Evolutionary conservation across 176 grass and related monocot genomes (phyloP).

Genomic region (Phoenix dactylifera): DNA sequence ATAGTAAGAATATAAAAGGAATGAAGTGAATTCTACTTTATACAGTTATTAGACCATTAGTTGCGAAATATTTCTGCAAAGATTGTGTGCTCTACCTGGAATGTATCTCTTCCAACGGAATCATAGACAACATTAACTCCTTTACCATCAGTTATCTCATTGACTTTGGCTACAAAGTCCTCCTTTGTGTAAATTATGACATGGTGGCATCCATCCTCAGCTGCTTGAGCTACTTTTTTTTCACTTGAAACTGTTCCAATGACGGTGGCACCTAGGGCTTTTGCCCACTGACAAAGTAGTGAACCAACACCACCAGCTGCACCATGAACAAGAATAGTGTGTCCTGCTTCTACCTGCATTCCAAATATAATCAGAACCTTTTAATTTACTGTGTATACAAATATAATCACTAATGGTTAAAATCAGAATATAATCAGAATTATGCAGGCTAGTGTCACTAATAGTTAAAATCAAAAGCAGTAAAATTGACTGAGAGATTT

Average conservation of each 20-base stretch:
- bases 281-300: conserved; percentile 87
- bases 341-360: conserved; percentile 54
- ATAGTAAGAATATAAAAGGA: too few relatives aligned
- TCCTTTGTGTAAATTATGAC: conserved; percentile 70
- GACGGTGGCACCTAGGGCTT: conserved; percentile 73
- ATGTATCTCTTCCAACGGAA: conserved; percentile 88
- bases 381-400: too few relatives aligned
- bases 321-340: conserved; percentile 67
- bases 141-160: conserved; percentile 67
- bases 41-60: too few relatives aligned
- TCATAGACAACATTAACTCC: conserved; percentile 88
- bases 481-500: too few relatives aligned
- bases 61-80: background rate
- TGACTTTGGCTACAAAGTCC: conserved; percentile 67
- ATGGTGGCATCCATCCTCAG: conserved; percentile 68
- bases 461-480: too few relatives aligned
- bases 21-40: too few relatives aligned
- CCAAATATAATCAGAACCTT: background rate
- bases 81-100: conserved; percentile 35
- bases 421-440: too few relatives aligned
- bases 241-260: conserved; percentile 86
- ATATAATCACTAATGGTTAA: too few relatives aligned
- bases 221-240: conserved; percentile 69
- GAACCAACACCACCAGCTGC: conserved; percentile 88
- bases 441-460: too few relatives aligned